Conservation (phyloP, 2,329 filamentous ascomycete species). For the Tolypocladium ovalisporum region DNA sequence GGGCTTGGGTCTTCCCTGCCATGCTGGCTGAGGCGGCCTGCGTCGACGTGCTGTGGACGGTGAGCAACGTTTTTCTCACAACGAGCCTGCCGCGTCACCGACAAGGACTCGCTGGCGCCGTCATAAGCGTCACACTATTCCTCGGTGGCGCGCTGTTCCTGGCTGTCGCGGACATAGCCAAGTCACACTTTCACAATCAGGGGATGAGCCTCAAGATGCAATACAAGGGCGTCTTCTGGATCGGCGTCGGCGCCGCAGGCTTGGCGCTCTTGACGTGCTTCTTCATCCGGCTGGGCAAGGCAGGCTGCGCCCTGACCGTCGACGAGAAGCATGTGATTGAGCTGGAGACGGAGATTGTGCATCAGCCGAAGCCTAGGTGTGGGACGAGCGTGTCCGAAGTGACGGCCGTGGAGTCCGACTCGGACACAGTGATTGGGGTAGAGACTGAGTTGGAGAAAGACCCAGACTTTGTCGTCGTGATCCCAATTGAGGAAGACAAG, state of each 20-base stretch:
- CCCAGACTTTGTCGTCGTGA: not conserved
- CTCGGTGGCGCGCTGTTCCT: constrained; percentile 53
- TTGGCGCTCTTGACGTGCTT: constrained; percentile 31
- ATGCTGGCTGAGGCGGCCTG: constrained; percentile 51
- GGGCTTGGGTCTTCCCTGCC: constrained; percentile 52
- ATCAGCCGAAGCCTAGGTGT: not conserved
- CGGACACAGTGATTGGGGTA: not conserved
- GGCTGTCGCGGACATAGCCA: constrained; percentile 49
- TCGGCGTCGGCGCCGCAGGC: constrained; percentile 39
- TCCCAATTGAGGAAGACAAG: not conserved
- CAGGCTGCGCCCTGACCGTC: constrained; percentile 9
- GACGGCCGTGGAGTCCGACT: not conserved
- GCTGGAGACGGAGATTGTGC: not conserved
- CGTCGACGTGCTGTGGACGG: constrained; percentile 56
- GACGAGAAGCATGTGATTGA: constrained; percentile 6
- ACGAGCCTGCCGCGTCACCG: constrained; percentile 45
- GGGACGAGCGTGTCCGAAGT: not conserved
- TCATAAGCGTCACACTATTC: constrained; percentile 52
- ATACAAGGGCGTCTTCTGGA: constrained; percentile 52
- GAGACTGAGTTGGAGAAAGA: not conserved
- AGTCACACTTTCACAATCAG: constrained; percentile 28
- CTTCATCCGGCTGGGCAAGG: constrained; percentile 14
- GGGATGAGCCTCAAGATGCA: constrained; percentile 32
- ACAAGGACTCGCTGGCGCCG: constrained; percentile 53
- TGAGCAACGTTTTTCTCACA: constrained; percentile 58